Base-by-base conservation (phyloP, 129 eudicot genomes). In the Pseudognaphalium luteoalbum region DNA sequence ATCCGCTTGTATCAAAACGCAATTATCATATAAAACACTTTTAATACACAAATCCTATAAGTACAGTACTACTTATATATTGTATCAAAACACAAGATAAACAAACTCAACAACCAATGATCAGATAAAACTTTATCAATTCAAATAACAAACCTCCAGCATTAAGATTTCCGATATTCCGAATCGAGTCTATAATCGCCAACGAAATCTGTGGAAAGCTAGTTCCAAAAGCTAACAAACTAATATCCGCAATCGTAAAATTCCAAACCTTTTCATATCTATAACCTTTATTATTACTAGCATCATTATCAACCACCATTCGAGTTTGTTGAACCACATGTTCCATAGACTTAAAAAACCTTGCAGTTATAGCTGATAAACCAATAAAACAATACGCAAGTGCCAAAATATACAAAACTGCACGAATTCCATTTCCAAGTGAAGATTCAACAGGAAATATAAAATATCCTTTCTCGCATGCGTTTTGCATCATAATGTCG, bases 131-230 rank as follows among this genome's bases (percentile, higher is more conserved):
- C 60, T 17, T 22, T 54, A 17, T 4, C n/a, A 14, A 65, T 42
- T 14, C 8, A 16, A 47, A 66, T 16, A 20, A 67, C 86, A 58
- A 75, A 93, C 98, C 98, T 87, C 97, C 98, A 81, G 98, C 98
- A 85, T 88, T 81, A 42, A 81, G 73, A 16, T 76, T 39, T 0
- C 98, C 97, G 37, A 93, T 51, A 67, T 93, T 93, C 44, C 93
- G 76, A 62, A 93, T 87, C 0, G 97, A 91, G 70, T 93, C 98
- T 21, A 93, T 93, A 4, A 96, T 93, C 17, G 98, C 97, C 73
- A 93, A 78, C 74, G 96, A 90, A 17, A 90, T 93, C 79, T 90
- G 98, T n/a, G 98, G 96, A 66, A 93, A 93, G 78, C 98, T 93
- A 70, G 98, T 93, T 9, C 98, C 98, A 82, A 93, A 88, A 70